Evolutionary conservation across 1,284 basidiomycete genomes (phyloP).

Genomic region (Golubevia pallescens): DNA sequence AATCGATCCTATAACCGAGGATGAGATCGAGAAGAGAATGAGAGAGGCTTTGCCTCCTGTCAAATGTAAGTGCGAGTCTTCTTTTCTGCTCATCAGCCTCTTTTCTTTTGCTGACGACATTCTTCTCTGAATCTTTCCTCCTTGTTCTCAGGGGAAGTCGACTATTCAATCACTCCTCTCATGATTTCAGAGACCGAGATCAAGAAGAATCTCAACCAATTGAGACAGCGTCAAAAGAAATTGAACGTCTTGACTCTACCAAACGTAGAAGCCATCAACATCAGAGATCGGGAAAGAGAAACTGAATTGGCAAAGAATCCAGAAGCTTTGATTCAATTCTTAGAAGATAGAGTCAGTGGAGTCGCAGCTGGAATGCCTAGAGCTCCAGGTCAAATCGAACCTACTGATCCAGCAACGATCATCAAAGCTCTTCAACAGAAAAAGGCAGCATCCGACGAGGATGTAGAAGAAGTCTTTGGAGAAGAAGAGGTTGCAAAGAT

Average conservation of each 20-base stretch:
- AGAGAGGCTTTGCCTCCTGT: conserved; percentile 19
- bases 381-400: conserved; percentile 4
- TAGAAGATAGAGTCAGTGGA: conserved; percentile 39
- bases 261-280: conserved; percentile 54
- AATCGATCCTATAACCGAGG: conserved; percentile 26
- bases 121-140: not conserved
- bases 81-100: not conserved
- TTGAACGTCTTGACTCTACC: conserved; percentile 41
- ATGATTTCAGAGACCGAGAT: conserved; percentile 32
- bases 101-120: not conserved
- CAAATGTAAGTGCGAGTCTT: not conserved
- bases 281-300: conserved; percentile 35
- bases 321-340: conserved; percentile 36
- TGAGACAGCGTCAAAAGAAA: conserved; percentile 23
- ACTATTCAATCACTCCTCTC: conserved; percentile 41
- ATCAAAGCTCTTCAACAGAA: conserved; percentile 2
- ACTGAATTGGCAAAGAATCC: conserved; percentile 28
- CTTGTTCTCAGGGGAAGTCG: conserved; percentile 31
- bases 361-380: conserved; percentile 24
- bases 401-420: not conserved
- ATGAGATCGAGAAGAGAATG: conserved; percentile 33
- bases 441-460: not conserved
- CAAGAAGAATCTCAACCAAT: conserved; percentile 25
- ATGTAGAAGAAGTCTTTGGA: not conserved
- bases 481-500: not conserved